Base-by-base conservation (phyloP, 176 grass and related monocot genomes). In the Echinochloa phyllopogon region DNA sequence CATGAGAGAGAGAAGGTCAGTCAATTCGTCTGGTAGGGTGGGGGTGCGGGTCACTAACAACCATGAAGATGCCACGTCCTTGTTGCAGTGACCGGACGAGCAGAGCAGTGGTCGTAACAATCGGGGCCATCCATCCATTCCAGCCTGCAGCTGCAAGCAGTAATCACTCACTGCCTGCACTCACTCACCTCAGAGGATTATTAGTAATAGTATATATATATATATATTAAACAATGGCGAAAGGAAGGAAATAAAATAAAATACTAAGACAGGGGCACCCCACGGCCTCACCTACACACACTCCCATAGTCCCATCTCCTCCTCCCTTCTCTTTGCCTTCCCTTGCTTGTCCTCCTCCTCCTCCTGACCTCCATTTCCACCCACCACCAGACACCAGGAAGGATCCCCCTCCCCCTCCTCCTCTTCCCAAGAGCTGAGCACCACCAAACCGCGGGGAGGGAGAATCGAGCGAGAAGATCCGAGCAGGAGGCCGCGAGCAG, bases 61-160 rank as follows among this genome's bases (percentile, higher is more conserved):
- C 89, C 74, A 84, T 77, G 82, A 86, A 85, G 89, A 92, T 97
- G 92, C 75, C 85, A 87, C 70, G 92, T 97, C 92, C 77, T 86
- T 90, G 84, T 85, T 83, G 65, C 87, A 84, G 91, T n/a, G n/a
- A n/a, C n/a, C 23, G 55, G 77, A 92, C 44, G 69, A 72, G 69
- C 85, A 86, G 69, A 72, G 69, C 85, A 86, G 45, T 39, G 55
- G 21, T 24, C 56, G 79, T 86, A 82, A 85, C 78, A 77, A 76
- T 79, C 29, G 29, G 29, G 29, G 1, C 29, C 29, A 33, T 33
- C 29, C 29, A 33, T 33, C 29, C 29, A 33, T 33, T 33, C 18
- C 36, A 76, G 74, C 25, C 70, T 16, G 74, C 52, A 80, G 24
- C 65, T 20, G 64, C n/a, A 27, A 7, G 38, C 62, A 53, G 20